These are phyloP conservation scores for Xylaria sp. DNA, from an alignment of 2,329 filamentous ascomycete species.

Conservation along the genomic window DNA sequence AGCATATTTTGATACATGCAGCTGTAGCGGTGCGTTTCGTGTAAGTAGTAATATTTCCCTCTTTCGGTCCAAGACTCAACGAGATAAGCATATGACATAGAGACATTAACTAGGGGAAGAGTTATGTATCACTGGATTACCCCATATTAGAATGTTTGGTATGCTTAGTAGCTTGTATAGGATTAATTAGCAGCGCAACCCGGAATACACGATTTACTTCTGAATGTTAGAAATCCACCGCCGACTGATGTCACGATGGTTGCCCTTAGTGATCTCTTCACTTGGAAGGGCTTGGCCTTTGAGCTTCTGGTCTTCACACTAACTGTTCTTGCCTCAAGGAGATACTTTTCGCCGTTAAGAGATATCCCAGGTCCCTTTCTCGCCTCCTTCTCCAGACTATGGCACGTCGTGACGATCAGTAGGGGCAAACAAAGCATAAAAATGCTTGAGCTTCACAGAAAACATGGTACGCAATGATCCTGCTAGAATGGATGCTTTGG, in stretches of 20 bases:
- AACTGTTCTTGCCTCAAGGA: conserved; percentile 18
- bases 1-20: background rate
- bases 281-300: background rate
- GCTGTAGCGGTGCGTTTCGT: background rate
- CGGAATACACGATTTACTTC: background rate
- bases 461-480: conserved; percentile 48
- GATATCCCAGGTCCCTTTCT: conserved; percentile 55
- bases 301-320: background rate
- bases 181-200: too few relatives aligned
- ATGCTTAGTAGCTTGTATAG: background rate
- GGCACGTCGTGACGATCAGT: conserved; percentile 52
- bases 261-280: conserved; percentile 1
- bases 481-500: too few relatives aligned
- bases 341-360: conserved; percentile 53
- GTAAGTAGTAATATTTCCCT: background rate
- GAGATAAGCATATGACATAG: background rate
- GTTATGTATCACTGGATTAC: background rate
- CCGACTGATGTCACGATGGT: background rate
- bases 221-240: background rate
- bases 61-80: background rate
- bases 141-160: background rate
- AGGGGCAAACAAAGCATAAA: conserved; percentile 53
- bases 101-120: background rate
- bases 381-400: conserved; percentile 53
- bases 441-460: conserved; percentile 52